Base-by-base conservation (phyloP, 1,284 basidiomycete genomes). In the Rhodotorula sp. region DNA sequence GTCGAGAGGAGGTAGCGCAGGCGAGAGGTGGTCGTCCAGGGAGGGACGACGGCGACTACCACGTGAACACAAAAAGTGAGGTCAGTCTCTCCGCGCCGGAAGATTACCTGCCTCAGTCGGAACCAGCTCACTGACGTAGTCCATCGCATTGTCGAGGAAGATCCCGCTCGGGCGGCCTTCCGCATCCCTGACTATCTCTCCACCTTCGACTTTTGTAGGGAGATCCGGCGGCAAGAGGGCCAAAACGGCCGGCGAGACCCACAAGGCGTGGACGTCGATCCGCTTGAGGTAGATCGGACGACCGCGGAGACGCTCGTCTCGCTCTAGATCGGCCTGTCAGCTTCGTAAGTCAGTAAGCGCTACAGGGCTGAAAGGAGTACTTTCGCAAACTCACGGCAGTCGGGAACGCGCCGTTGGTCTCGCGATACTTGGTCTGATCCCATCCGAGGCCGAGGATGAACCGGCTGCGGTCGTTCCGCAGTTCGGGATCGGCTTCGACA, bases 361-460 rank as follows among this genome's bases (percentile, higher is more conserved):
- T 52, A 62, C 34, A 54, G 23, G 54, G 26, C 52, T 46, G 3
- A 1, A 3, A 47, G 1, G 18, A 3, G 49, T 20, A 8, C 12
- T 16, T 29, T 15, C 5, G 18, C 26, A 18, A 80, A 80, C 87
- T 64, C 76, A 92, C 92, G 7, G 91, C 90, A 34, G 87, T 90
- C 1, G 94, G 93, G 78, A 93, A 95, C 43, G 85, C 81, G 39
- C 85, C 82, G 3, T 58, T 47, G 34, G 65, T 60, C 26, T 84
- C 86, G 1, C 85, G 71, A 80, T 82, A 87, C 5, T 80, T 75
- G 7, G 91, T 96, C 81, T 97, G 93, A 79, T 97, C 92, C 93
- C 94, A 97, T 8, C 93, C 94, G 83, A 90, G 87, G 5, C 92
- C 94, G 77, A 89, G 84, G 66, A 97, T 87, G 92, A 92, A 96